Conservation (phyloP, 208 protist genomes). For the Crithidia sp. region DNA sequence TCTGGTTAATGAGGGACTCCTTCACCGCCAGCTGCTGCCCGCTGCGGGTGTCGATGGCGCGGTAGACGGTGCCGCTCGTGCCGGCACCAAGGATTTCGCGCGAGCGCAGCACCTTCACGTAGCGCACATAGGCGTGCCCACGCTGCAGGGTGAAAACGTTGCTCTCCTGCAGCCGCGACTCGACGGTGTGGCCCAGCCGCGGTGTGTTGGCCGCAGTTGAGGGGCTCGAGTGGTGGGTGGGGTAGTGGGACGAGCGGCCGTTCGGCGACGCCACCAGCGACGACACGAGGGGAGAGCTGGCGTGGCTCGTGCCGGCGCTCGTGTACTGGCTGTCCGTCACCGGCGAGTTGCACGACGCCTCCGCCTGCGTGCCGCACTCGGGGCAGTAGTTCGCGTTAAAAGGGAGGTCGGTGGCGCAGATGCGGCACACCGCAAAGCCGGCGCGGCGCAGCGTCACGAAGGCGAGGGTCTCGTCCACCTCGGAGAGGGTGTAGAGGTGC, state of each 20-base stretch:
- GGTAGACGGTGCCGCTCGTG: conserved; percentile 36
- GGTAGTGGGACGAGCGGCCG: neutral
- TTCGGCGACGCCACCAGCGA: neutral
- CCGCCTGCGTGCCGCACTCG: conserved; percentile 18
- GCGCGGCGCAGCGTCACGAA: conserved; percentile 34
- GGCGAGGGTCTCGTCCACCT: conserved; percentile 20
- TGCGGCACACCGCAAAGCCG: conserved; percentile 17
- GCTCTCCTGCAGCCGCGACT: neutral
- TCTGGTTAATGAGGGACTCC: conserved; percentile 33
- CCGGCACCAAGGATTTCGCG: conserved; percentile 29
- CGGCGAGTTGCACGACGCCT: neutral
- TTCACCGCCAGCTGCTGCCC: conserved; percentile 48
- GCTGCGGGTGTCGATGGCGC: conserved; percentile 32
- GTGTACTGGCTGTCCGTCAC: neutral
- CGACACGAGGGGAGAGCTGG: neutral
- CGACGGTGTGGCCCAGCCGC: neutral
- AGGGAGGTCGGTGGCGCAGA: conserved; percentile 16
- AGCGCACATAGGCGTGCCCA: conserved; percentile 19
- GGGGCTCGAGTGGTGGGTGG: neutral
- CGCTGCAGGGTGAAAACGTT: conserved; percentile 17
- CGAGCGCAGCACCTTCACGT: conserved; percentile 18
- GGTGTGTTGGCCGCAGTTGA: neutral
- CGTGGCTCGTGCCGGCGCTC: neutral
- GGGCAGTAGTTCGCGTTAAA: conserved; percentile 32
- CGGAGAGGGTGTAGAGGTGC: neutral